Evolutionary conservation across 352 stramenopile species (phyloP).

Genomic region (Phytophthora hibernalis): DNA sequence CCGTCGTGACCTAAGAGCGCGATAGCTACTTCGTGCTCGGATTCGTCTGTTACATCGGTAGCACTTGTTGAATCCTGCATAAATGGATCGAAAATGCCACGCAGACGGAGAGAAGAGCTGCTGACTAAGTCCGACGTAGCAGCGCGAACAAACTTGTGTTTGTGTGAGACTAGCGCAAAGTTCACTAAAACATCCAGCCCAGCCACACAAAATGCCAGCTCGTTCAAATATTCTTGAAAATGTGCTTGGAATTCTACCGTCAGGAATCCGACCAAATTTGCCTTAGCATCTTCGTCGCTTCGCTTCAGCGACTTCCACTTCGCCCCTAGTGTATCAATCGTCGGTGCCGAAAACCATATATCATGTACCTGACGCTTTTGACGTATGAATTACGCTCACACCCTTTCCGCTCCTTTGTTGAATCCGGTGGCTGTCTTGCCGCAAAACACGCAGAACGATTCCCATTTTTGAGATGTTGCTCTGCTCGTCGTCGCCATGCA

Average conservation of each 20-base stretch:
- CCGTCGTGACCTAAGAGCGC: constrained; percentile 13
- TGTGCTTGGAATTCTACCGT: constrained; percentile 12
- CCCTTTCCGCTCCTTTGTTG: constrained; percentile 33
- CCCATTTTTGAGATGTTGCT: constrained; percentile 20
- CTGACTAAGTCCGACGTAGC: not conserved
- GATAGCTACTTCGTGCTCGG: not conserved
- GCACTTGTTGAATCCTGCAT: not conserved
- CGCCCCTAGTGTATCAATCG: constrained; percentile 43
- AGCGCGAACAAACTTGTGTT: constrained; percentile 40
- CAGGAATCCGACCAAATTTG: constrained; percentile 29
- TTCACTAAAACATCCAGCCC: constrained; percentile 49
- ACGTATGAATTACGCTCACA: constrained; percentile 45
- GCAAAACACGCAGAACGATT: constrained; percentile 51
- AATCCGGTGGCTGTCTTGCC: constrained; percentile 52
- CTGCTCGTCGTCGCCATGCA: constrained; percentile 48
- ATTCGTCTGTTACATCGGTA: not conserved
- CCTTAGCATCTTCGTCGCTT: constrained; percentile 29
- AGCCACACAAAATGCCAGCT: constrained; percentile 17
- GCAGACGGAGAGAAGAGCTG: not conserved
- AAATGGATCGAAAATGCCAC: constrained; percentile 38
- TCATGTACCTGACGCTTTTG: constrained; percentile 49
- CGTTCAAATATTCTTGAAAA: constrained; percentile 19
- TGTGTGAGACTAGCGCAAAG: constrained; percentile 45
- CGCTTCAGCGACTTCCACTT: constrained; percentile 41
- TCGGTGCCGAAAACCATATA: constrained; percentile 55